A percentile compares a stretch with the other conserved stretches of the same genome.
Conservation (phyloP, 1,284 basidiomycete species). For the Rhizoctonia solani region DNA sequence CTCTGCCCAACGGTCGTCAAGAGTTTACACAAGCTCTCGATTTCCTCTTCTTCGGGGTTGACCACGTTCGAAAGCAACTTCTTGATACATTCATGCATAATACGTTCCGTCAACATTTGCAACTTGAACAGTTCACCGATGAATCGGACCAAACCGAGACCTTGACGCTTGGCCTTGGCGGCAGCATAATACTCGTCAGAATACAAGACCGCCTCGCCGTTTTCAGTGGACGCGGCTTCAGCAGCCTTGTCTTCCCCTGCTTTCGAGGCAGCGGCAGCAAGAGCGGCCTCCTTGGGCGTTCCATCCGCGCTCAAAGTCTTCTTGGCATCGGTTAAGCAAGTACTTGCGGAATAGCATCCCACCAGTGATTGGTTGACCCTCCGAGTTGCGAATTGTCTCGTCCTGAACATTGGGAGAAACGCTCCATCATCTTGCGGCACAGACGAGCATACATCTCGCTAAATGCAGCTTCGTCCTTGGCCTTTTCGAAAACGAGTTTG, state of each 20-base stretch:
- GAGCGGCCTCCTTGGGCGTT: constrained; percentile 55
- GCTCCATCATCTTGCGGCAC: constrained; percentile 92
- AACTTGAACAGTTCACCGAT: constrained; percentile 98
- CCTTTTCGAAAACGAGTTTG: constrained; percentile 95
- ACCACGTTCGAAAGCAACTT: constrained; percentile 90
- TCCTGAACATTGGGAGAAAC: constrained; percentile 87
- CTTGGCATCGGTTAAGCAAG: constrained; percentile 63
- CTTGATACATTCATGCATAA: constrained; percentile 97
- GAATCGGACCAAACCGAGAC: constrained; percentile 95
- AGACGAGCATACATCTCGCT: constrained; percentile 96
- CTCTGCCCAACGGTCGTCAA: constrained; percentile 84
- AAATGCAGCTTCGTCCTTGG: constrained; percentile 93
- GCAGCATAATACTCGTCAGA: constrained; percentile 97
- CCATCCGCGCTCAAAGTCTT: constrained; percentile 66
- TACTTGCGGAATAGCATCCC: constrained; percentile 73
- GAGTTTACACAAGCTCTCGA: constrained; percentile 94
- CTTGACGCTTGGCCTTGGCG: constrained; percentile 95
- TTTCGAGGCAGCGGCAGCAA: constrained; percentile 53
- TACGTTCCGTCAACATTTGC: constrained; percentile 90
- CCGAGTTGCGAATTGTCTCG: constrained; percentile 73
- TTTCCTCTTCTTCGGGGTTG: constrained; percentile 96
- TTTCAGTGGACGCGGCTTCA: constrained; percentile 51
- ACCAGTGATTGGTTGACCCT: constrained; percentile 76
- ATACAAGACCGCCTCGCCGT: constrained; percentile 68
- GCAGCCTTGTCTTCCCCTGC: constrained; percentile 58